Conservation (phyloP, 257 asterid species). For the Petunia axillaris region DNA sequence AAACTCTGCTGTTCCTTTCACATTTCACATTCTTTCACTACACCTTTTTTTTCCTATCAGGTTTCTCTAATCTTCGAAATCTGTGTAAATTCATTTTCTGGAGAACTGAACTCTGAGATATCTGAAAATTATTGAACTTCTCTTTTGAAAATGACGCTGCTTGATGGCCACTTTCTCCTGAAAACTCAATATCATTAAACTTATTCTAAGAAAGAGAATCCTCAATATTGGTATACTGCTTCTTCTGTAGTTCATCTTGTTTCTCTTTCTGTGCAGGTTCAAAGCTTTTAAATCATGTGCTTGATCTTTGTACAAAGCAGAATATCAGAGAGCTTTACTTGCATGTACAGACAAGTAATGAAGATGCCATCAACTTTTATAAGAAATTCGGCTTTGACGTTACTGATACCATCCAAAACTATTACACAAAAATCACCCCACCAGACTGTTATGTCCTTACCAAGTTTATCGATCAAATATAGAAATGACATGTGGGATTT, state of each 20-base stretch:
- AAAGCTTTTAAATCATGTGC: conserved; percentile 76
- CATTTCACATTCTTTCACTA: neutral
- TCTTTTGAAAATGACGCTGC: neutral
- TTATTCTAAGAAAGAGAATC: too few species aligned
- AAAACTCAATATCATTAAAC: neutral
- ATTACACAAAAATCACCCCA: conserved; percentile 83
- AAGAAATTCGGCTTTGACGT: conserved; percentile 86
- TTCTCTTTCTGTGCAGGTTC: conserved; percentile 54
- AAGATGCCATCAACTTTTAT: conserved; percentile 91
- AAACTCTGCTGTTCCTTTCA: neutral
- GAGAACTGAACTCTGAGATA: neutral
- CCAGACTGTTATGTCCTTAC: conserved; percentile 86
- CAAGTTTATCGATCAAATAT: conserved; percentile 60
- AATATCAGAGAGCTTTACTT: conserved; percentile 82
- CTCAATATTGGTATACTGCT: neutral
- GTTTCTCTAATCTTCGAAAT: neutral
- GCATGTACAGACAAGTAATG: conserved; percentile 94
- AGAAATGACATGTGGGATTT: conserved; percentile 44
- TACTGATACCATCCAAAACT: conserved; percentile 83
- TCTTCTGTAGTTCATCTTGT: neutral
- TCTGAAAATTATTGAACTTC: neutral
- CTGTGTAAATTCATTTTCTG: neutral
- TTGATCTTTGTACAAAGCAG: conserved; percentile 78
- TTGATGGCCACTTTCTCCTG: neutral
- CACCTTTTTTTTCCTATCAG: neutral